Evolutionary conservation across 192 early-diverging fungal species (phyloP).

Genomic region (Obelidium mucronatum): DNA sequence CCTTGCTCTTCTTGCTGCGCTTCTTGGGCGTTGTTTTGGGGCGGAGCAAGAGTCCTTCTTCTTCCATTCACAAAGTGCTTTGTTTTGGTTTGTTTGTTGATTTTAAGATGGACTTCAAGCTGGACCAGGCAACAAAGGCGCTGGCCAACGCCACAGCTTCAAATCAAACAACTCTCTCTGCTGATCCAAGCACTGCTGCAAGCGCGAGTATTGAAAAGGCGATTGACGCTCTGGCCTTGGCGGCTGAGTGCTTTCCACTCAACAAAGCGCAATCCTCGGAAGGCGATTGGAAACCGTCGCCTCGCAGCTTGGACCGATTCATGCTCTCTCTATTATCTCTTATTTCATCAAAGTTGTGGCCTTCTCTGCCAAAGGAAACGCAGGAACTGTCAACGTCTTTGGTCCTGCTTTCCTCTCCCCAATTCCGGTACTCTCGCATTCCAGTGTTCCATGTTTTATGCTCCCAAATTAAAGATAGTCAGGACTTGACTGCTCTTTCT

Average conservation of each 20-base stretch:
- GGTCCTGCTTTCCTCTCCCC: too few species aligned
- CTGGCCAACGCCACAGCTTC: not conserved
- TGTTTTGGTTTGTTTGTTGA: not conserved
- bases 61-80: not conserved
- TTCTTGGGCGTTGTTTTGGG: not conserved
- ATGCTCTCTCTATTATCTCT: not conserved
- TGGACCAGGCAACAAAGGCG: not conserved
- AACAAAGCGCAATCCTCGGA: not conserved
- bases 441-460: constrained; percentile 4
- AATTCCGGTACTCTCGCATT: too few species aligned
- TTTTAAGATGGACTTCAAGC: not conserved
- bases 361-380: too few species aligned
- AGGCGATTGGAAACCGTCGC: not conserved
- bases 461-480: not conserved
- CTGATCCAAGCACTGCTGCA: not conserved
- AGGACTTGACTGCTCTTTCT: not conserved
- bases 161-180: not conserved
- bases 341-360: not conserved
- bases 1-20: not conserved
- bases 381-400: too few species aligned
- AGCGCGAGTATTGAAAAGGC: not conserved
- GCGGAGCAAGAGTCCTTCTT: not conserved
- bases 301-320: not conserved
- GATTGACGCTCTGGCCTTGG: not conserved
- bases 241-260: not conserved